Conservation (phyloP, 768 basidiomycete species). For the Coprinopsis marcescibilis region DNA sequence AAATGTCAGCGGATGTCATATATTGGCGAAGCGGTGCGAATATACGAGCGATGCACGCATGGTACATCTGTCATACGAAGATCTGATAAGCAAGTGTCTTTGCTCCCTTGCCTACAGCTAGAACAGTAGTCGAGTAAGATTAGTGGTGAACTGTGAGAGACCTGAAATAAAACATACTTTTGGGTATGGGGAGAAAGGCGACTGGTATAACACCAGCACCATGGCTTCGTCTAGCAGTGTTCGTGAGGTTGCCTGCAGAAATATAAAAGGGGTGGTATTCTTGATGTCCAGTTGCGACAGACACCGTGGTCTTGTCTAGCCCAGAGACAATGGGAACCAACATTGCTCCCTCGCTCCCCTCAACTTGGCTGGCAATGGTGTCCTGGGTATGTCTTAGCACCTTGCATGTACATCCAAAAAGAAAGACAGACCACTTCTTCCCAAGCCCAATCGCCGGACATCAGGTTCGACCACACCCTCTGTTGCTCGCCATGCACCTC, state of each 20-base stretch:
- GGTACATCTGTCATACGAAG: slow-evolving; percentile 22
- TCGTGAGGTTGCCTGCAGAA: slow-evolving; percentile 27
- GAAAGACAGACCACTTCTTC: slow-evolving; percentile 28
- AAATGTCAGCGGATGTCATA: slow-evolving; percentile 18
- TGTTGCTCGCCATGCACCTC: slow-evolving; percentile 18
- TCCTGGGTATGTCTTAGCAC: slow-evolving; percentile 16
- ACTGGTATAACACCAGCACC: slow-evolving; percentile 22
- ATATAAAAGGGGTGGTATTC: slow-evolving; percentile 31
- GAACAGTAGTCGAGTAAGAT: too few relatives aligned
- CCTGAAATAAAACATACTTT: too few relatives aligned
- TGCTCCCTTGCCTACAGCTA: too few relatives aligned
- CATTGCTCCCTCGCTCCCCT: slow-evolving; percentile 20
- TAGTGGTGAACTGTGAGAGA: too few relatives aligned
- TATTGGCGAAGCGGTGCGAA: slow-evolving; percentile 12
- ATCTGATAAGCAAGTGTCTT: slow-evolving; percentile 9
- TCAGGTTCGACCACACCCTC: slow-evolving; percentile 27
- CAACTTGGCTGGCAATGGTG: slow-evolving; percentile 17
- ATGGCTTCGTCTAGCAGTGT: slow-evolving; percentile 26
- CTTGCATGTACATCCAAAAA: background rate
- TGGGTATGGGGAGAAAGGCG: slow-evolving; percentile 24
- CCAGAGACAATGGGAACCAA: slow-evolving; percentile 30
- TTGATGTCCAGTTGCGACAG: slow-evolving; percentile 30
- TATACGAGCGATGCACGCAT: slow-evolving; percentile 16
- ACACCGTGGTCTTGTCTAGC: slow-evolving; percentile 33
- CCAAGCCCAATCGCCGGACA: slow-evolving; percentile 39